phyloP scores from a whole-genome alignment of 2,329 filamentous ascomycete genomes.

The Xylariaceae sp. region DNA sequence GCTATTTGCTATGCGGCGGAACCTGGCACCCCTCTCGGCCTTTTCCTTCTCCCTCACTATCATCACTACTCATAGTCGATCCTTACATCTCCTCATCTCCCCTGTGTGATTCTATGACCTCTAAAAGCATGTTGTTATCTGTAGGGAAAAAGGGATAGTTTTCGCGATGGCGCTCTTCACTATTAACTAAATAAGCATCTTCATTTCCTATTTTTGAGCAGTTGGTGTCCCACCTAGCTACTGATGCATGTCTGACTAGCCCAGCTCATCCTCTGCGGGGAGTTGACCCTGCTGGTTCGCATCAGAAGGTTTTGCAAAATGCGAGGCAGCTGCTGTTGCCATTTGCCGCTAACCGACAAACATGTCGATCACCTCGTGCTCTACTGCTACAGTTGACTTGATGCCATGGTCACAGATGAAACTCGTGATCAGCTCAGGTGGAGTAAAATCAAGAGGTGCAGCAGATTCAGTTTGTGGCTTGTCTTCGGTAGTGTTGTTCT shows the following conservation, averaged over 20 bases:
- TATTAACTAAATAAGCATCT: conserved; percentile 19
- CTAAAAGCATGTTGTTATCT: not conserved
- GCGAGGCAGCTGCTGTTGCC: not conserved
- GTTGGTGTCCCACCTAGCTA: conserved; percentile 16
- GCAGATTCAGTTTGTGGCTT: conserved; percentile 21
- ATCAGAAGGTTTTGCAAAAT: too few relatives aligned
- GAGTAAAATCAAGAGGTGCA: conserved; percentile 28
- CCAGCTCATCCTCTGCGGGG: not conserved
- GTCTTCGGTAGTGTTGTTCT: conserved; percentile 11
- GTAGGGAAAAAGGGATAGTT: conserved; percentile 3
- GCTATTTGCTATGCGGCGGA: too few relatives aligned
- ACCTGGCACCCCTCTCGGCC: too few relatives aligned
- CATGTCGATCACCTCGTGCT: conserved; percentile 42
- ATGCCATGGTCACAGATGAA: conserved; percentile 42
- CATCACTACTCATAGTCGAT: too few relatives aligned
- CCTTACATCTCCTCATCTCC: not conserved
- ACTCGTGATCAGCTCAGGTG: conserved; percentile 38
- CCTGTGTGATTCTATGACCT: conserved; percentile 10
- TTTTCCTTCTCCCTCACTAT: too few relatives aligned
- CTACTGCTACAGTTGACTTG: conserved; percentile 38
- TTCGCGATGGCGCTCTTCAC: conserved; percentile 9
- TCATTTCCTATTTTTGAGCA: conserved; percentile 8
- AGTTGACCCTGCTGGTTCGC: too few relatives aligned
- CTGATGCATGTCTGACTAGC: not conserved
- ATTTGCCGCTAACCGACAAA: conserved; percentile 33